Base-by-base conservation (phyloP, 768 basidiomycete species). In the Hemileccinum impolitum region DNA sequence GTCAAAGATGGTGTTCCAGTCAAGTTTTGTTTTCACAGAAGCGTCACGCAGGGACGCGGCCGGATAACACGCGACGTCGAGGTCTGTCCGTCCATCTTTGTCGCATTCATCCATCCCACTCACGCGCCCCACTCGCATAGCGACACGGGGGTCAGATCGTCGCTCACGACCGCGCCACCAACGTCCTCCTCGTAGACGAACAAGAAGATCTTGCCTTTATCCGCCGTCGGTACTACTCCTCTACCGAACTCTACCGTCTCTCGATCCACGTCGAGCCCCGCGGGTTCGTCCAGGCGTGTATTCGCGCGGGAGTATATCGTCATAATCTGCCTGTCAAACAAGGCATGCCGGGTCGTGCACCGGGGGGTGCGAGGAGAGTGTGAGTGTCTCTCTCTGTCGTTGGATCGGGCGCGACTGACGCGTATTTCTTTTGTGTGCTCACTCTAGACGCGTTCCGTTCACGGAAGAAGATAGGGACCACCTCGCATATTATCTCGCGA, bases 401-500 rank as follows among this genome's bases (percentile, higher is more conserved):
- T 25, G 1, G 21, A 9, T 35, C 5, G 15, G 17, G 3, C 11
- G 21, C 11, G 5, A 23, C 23, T 23, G 23, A 23, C 23, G 23
- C 23, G 3, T 23, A 23, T 23, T 23, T 23, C 23, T 23, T 23
- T 23, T 6, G 23, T 26, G 17, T 15, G 13, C 5, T 25, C 10
- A 4, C 31, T 31, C 11, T 19, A 67, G 67, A 39, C 65, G 66
- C 18, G 37, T 55, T 1, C 10, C 51, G 13, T 80, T 69, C 50
- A 72, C 74, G 0, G 32, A 51, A 6, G 67, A 73, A 0, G 81
- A 82, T 6, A 72, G 77, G 43, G 49, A 50, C 0, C 52, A 70
- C 6, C 72, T 82, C 2, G 63, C 73, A 5, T 69, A 72, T 59
- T 82, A 76, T 47, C 50, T 85, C 46, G 80, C 82, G 18, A 72